phyloP scores from a whole-genome alignment of 2,329 filamentous ascomycete genomes.

The Fusarium sp. region DNA sequence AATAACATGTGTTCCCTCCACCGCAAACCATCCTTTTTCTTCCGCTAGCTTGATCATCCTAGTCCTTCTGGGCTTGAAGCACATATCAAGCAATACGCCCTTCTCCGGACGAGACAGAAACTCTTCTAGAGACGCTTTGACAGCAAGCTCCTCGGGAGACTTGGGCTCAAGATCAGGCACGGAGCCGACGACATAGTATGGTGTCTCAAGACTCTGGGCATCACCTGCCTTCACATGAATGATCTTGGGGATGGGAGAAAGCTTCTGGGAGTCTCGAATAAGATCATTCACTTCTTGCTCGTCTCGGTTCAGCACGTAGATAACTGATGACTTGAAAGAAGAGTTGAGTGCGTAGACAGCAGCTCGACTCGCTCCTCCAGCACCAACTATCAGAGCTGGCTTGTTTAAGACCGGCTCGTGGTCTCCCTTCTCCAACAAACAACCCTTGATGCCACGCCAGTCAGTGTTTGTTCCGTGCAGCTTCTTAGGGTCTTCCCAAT shows the following conservation, averaged over 20 bases:
- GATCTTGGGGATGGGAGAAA: background rate
- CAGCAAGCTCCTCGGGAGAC: background rate
- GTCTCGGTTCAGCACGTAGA: slow-evolving; percentile 6
- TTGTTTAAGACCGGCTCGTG: slow-evolving; percentile 7
- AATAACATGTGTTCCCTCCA: slow-evolving; percentile 12
- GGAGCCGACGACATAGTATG: slow-evolving; percentile 1
- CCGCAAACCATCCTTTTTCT: slow-evolving; percentile 1
- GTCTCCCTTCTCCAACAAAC: background rate
- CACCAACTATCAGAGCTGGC: slow-evolving; percentile 7
- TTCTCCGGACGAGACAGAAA: background rate
- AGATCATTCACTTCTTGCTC: background rate
- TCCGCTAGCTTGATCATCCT: slow-evolving; percentile 16
- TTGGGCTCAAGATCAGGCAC: slow-evolving; percentile 2
- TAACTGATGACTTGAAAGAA: slow-evolving; percentile 4
- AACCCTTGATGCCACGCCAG: slow-evolving; percentile 3
- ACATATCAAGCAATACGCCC: slow-evolving; percentile 15
- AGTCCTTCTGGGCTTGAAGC: slow-evolving; percentile 10
- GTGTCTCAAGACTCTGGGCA: background rate
- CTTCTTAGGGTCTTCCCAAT: background rate
- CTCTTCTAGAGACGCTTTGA: background rate
- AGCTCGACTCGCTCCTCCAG: slow-evolving; percentile 9
- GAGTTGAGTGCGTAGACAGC: slow-evolving; percentile 10
- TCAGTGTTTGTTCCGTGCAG: background rate
- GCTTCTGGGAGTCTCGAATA: background rate
- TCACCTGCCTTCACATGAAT: slow-evolving; percentile 1